Evolutionary conservation across 2,329 filamentous ascomycete genomes (phyloP).

Genomic region (Exophiala sp.): DNA sequence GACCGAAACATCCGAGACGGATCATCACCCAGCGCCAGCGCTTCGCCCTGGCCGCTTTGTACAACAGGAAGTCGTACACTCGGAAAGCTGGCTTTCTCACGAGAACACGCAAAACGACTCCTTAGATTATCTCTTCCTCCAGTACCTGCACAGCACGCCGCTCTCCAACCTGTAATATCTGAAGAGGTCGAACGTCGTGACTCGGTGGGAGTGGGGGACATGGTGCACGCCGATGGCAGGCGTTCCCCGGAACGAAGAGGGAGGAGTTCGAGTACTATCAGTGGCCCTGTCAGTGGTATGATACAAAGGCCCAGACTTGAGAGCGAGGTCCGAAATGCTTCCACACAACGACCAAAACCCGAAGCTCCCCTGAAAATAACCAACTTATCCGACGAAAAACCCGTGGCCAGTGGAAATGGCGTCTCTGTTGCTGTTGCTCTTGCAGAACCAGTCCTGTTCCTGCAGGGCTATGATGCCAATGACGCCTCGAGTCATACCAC

Average conservation of each 20-base stretch:
- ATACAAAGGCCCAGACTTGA: conserved; percentile 29
- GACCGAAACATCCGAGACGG: too few species aligned
- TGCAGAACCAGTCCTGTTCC: conserved; percentile 47
- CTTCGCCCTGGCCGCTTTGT: too few species aligned
- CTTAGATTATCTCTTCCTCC: conserved; percentile 40
- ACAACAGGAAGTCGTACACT: neutral
- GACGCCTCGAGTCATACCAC: conserved; percentile 61
- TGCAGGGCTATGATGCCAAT: conserved; percentile 49
- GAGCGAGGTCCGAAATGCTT: conserved; percentile 24
- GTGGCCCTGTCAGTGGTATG: conserved; percentile 29
- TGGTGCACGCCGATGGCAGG: conserved; percentile 28
- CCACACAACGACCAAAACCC: conserved; percentile 18
- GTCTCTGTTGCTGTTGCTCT: conserved; percentile 46
- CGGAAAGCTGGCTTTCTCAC: conserved; percentile 43
- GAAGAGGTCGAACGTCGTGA: conserved; percentile 37
- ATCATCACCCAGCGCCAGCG: too few species aligned
- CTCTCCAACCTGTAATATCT: conserved; percentile 31
- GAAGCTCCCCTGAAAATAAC: conserved; percentile 34
- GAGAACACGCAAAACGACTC: conserved; percentile 47
- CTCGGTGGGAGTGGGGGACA: conserved; percentile 31
- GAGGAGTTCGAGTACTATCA: conserved; percentile 25
- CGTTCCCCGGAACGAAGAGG: conserved; percentile 23
- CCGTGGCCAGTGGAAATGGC: conserved; percentile 48
- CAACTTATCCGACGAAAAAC: conserved; percentile 43
- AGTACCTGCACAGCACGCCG: conserved; percentile 28